These are phyloP conservation scores for Sarcomyxa edulis DNA, from an alignment of 768 basidiomycete species.

Conservation along the genomic window DNA sequence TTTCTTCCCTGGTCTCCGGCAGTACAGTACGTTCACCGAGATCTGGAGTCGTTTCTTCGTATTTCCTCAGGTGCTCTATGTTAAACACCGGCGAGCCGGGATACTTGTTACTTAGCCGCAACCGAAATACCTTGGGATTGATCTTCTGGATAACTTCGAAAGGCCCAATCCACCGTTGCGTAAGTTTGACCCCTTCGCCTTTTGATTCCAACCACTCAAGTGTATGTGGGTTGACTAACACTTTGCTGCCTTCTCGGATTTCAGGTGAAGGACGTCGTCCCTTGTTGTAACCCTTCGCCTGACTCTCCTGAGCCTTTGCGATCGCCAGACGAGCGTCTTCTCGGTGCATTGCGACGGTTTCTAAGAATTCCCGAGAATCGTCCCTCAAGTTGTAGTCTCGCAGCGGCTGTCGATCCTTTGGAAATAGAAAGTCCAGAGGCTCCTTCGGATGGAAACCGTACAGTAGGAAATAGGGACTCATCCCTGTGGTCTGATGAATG, in stretches of 20 bases:
- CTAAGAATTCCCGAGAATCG: background rate
- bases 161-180: slow-evolving; percentile 3
- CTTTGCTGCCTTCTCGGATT: background rate
- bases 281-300: slow-evolving; percentile 2
- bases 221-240: slow-evolving; percentile 3
- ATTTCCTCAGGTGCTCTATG: background rate
- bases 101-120: slow-evolving; percentile 6
- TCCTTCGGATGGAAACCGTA: no score
- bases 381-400: slow-evolving; percentile 5
- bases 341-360: background rate
- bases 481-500: slow-evolving; percentile 16
- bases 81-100: slow-evolving; percentile 9
- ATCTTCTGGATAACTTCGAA: slow-evolving; percentile 4
- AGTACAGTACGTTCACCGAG: background rate
- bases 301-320: background rate
- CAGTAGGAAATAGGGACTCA: slow-evolving; percentile 19
- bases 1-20: background rate
- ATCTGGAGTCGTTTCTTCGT: background rate
- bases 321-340: background rate
- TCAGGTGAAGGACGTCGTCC: background rate
- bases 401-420: background rate
- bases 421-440: slow-evolving; percentile 3
- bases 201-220: slow-evolving; percentile 4
- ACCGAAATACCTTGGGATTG: slow-evolving; percentile 6
- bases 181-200: slow-evolving; percentile 1